These are phyloP conservation scores for Francoa sonchifolia DNA, from an alignment of 441 rosid species.

Conservation along the genomic window DNA sequence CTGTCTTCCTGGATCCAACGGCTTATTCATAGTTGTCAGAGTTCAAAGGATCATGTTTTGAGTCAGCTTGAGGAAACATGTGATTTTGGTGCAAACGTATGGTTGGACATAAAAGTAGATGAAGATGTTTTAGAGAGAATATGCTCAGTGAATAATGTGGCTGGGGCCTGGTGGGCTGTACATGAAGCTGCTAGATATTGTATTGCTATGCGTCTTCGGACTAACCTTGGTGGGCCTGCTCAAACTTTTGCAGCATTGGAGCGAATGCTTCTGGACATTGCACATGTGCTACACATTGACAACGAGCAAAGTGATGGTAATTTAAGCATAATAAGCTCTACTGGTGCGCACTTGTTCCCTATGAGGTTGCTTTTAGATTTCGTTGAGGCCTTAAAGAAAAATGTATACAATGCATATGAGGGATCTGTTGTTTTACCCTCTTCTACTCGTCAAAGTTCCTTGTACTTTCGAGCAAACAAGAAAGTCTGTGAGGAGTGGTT, in stretches of 20 bases:
- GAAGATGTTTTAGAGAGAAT: slow-evolving; percentile 62
- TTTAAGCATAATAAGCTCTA: slow-evolving; percentile 65
- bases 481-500: slow-evolving; percentile 99
- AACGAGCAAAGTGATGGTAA: slow-evolving; percentile 74
- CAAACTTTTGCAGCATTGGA: slow-evolving; percentile 99
- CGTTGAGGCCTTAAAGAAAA: slow-evolving; percentile 90
- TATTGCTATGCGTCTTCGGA: slow-evolving; percentile 75
- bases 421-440: slow-evolving; percentile 83
- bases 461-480: slow-evolving; percentile 87
- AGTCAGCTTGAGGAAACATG: slow-evolving; percentile 56
- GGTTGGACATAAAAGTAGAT: slow-evolving; percentile 52
- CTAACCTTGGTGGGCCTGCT: slow-evolving; percentile 97
- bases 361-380: slow-evolving; percentile 94
- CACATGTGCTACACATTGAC: slow-evolving; percentile 78
- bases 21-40: slow-evolving; percentile 50
- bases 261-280: slow-evolving; percentile 89
- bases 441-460: slow-evolving; percentile 61
- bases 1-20: slow-evolving; percentile 88
- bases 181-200: slow-evolving; percentile 96
- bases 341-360: slow-evolving; percentile 90
- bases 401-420: slow-evolving; percentile 91
- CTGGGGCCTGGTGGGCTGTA: slow-evolving; percentile 98
- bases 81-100: slow-evolving; percentile 25
- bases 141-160: slow-evolving; percentile 69
- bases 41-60: slow-evolving; percentile 32